These are phyloP conservation scores for Dalbergia cochinchinensis DNA, from an alignment of 306 rosid genomes.

Conservation along the genomic window DNA sequence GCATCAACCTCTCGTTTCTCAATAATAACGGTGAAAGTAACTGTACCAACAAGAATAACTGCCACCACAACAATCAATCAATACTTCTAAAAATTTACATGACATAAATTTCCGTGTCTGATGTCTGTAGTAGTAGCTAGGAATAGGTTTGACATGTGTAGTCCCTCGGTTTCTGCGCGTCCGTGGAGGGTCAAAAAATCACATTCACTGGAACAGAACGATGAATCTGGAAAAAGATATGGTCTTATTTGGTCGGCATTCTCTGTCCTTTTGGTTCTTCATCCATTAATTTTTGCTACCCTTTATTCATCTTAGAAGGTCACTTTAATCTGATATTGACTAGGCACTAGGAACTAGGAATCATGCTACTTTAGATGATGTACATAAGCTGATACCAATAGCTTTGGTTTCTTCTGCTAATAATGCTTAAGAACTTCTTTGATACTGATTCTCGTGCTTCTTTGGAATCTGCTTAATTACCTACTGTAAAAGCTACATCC, in stretches of 20 bases:
- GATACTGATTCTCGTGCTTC: constrained; percentile 22
- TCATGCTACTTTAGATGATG: constrained; percentile 20
- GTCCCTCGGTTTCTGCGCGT: constrained; percentile 64
- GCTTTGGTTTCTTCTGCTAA: constrained; percentile 27
- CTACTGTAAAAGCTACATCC: constrained; percentile 51
- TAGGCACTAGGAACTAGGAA: constrained; percentile 40
- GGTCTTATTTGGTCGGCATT: constrained; percentile 67
- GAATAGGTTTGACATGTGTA: constrained; percentile 29
- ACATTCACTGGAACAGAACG: constrained; percentile 53
- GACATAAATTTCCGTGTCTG: constrained; percentile 40
- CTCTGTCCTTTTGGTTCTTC: constrained; percentile 66
- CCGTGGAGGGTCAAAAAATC: constrained; percentile 46
- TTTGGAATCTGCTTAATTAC: constrained; percentile 32
- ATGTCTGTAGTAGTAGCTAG: background rate
- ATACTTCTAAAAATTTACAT: constrained; percentile 42
- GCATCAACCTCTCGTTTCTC: constrained; percentile 55
- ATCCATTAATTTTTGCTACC: constrained; percentile 57
- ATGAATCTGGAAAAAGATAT: constrained; percentile 67
- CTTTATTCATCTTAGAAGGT: constrained; percentile 55
- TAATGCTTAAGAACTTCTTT: constrained; percentile 14
- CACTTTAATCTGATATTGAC: constrained; percentile 57
- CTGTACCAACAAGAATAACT: constrained; percentile 70
- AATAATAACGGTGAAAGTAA: constrained; percentile 48
- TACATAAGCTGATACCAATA: constrained; percentile 34
- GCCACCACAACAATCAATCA: constrained; percentile 52